Evolutionary conservation across 176 grass and related monocot genomes (phyloP).

Genomic region (Themeda triandra): DNA sequence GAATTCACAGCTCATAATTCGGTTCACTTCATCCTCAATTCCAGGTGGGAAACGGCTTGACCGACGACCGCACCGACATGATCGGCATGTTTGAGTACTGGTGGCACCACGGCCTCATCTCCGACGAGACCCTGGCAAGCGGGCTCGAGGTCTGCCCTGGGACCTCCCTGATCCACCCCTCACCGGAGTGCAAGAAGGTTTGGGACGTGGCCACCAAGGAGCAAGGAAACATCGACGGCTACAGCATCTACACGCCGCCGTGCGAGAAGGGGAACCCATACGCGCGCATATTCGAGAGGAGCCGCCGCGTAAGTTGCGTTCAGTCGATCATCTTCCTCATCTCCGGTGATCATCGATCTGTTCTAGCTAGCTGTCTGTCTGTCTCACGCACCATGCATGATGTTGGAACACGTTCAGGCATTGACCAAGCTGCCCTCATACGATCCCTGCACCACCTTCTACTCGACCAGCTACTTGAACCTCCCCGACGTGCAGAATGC

Average conservation of each 20-base stretch:
- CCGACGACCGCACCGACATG: background rate
- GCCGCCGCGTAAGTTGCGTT: background rate
- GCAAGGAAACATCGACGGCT: background rate
- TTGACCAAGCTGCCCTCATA: background rate
- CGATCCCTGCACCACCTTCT: background rate
- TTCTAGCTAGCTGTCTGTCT: too few relatives aligned
- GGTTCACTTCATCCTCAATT: background rate
- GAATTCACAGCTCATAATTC: too few relatives aligned
- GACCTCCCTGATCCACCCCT: background rate
- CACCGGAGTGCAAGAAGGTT: background rate
- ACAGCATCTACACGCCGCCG: background rate
- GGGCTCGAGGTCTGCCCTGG: slow-evolving; percentile 1
- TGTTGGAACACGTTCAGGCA: background rate
- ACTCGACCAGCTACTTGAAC: background rate
- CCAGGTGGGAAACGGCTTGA: slow-evolving; percentile 34
- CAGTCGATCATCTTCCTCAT: too few relatives aligned
- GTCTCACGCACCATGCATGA: too few relatives aligned
- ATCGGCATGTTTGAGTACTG: slow-evolving; percentile 27
- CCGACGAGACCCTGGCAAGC: background rate
- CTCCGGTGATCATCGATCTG: too few relatives aligned
- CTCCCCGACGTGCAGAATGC: slow-evolving; percentile 15
- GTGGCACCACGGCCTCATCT: slow-evolving; percentile 33
- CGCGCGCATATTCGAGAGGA: background rate
- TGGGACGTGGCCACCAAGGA: background rate
- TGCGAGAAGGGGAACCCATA: background rate